Conservation (phyloP, 192 early-diverging fungal species). For the Umbelopsis vinacea region DNA sequence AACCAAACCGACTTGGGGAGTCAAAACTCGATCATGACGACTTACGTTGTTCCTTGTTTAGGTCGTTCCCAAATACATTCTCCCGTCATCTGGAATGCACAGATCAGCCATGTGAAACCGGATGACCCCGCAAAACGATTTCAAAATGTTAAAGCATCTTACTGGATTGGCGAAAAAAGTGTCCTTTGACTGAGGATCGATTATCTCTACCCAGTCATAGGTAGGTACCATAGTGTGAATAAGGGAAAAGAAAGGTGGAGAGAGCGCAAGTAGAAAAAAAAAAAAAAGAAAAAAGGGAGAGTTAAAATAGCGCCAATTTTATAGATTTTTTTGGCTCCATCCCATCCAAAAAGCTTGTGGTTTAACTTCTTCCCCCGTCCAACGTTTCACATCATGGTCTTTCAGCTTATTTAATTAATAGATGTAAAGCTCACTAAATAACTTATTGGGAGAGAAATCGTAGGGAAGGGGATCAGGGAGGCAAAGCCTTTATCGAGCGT, state of each 20-base stretch:
- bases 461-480: too few species aligned
- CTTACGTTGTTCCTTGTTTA: slow-evolving; percentile 67
- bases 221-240: slow-evolving; percentile 21
- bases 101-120: neutral
- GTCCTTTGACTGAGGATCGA: slow-evolving; percentile 64
- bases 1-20: neutral
- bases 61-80: slow-evolving; percentile 79
- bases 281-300: slow-evolving; percentile 17
- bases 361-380: too few species aligned
- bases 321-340: too few species aligned
- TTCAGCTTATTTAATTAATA: neutral
- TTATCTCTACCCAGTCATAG: slow-evolving; percentile 70
- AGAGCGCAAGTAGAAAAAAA: neutral
- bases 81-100: slow-evolving; percentile 66
- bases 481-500: too few species aligned
- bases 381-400: too few species aligned
- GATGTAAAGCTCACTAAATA: neutral
- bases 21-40: neutral
- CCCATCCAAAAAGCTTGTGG: too few species aligned
- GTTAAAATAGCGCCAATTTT: neutral
- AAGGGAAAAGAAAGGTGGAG: neutral
- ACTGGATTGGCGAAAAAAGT: slow-evolving; percentile 74
- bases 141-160: too few species aligned
- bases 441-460: neutral
- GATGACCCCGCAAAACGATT: slow-evolving; percentile 10